Percentiles rank a stretch among this genome's conserved stretches.
These are phyloP conservation scores for Cystofilobasidium ferigula DNA, from an alignment of 768 basidiomycete species.

Conservation along the genomic window DNA sequence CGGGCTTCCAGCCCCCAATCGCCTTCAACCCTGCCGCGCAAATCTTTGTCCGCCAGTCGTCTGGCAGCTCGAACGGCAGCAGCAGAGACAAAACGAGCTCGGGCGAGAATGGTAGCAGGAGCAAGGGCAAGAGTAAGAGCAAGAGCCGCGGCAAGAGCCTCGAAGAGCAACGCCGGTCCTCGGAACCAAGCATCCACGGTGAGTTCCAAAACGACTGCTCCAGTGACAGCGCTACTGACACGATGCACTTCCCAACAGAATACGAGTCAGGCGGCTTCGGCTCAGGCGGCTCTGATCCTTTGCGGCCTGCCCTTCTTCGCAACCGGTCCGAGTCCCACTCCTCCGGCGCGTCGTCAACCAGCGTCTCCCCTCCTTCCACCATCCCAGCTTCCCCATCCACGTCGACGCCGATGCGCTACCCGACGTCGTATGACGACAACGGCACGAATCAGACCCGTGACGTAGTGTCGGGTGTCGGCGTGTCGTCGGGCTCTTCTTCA, in stretches of 20 bases:
- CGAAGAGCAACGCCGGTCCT: neutral
- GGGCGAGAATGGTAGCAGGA: constrained; percentile 1
- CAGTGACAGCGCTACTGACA: no score
- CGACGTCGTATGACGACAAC: neutral
- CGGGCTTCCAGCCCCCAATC: constrained; percentile 24
- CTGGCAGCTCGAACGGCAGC: neutral
- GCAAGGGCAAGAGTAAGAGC: neutral
- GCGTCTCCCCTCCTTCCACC: neutral
- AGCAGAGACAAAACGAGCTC: neutral
- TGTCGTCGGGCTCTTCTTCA: neutral
- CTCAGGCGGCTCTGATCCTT: neutral
- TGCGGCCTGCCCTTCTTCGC: neutral
- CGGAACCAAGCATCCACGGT: neutral
- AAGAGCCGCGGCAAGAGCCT: neutral
- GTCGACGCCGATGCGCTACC: neutral
- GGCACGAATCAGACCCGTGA: constrained; percentile 1
- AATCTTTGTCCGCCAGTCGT: neutral
- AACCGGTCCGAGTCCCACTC: neutral
- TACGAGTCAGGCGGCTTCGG: no score
- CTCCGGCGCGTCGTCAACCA: neutral
- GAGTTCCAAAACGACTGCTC: neutral
- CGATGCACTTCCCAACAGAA: no score
- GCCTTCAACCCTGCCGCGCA: constrained; percentile 24
- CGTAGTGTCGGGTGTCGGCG: neutral
- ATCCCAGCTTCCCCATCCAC: neutral